Evolutionary conservation across 2,329 filamentous ascomycete species (phyloP).

Genomic region (Calonectria hongkongensis): DNA sequence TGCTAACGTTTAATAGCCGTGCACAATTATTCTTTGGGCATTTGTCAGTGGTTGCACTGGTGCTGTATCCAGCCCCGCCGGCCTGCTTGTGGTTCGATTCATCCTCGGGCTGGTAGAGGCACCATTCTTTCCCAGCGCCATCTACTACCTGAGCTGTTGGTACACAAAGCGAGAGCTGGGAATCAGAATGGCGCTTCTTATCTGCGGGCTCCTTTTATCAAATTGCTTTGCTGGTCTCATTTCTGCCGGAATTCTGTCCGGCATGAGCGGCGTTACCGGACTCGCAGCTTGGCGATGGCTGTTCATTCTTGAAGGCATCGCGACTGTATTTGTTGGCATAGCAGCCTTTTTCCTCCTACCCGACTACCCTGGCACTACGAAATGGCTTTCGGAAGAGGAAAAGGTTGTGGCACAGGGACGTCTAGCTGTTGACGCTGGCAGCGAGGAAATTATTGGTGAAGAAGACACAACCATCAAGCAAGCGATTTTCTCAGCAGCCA

Average conservation of each 20-base stretch:
- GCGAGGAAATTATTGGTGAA: constrained; percentile 11
- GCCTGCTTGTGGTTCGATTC: neutral
- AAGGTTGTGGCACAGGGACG: constrained; percentile 18
- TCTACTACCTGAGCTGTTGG: constrained; percentile 11
- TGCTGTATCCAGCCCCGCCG: neutral
- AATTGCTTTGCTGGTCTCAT: constrained; percentile 16
- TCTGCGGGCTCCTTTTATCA: neutral
- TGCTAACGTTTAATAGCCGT: neutral
- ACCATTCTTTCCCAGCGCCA: constrained; percentile 5
- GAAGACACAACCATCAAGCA: constrained; percentile 12
- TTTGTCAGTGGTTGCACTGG: constrained; percentile 2
- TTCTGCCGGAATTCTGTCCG: constrained; percentile 4
- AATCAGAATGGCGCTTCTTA: constrained; percentile 2
- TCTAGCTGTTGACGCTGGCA: constrained; percentile 10
- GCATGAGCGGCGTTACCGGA: neutral
- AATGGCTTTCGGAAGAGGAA: constrained; percentile 12
- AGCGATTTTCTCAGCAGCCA: neutral
- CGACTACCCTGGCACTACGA: constrained; percentile 1
- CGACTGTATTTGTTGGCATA: neutral
- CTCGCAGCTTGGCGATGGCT: constrained; percentile 24
- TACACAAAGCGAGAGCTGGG: constrained; percentile 6
- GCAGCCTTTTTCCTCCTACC: constrained; percentile 9
- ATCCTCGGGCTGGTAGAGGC: constrained; percentile 1
- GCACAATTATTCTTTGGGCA: constrained; percentile 10
- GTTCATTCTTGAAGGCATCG: neutral